Evolutionary conservation across 345 rosid species (phyloP), one percentile per base, ranked within the genome.

Genomic region (Murraya paniculata): DNA sequence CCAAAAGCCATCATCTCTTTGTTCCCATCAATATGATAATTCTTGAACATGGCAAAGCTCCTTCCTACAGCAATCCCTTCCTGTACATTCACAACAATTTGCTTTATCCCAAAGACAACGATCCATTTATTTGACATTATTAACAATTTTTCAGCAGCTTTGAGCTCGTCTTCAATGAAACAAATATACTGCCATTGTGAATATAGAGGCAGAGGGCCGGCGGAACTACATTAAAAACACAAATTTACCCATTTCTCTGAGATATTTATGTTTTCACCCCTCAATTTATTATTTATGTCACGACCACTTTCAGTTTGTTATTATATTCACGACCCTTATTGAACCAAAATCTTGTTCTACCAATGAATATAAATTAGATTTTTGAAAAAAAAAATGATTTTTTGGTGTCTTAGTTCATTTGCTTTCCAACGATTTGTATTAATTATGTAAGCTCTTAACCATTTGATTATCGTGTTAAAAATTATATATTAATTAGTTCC

Each of bases 41-140:
- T 89, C 89, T 93, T 94, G 84, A 88, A 89, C 98, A 93, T 86
- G 22, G 98, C 90, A 71, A 94, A 94, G 74, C 98, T 94, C 84
- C 98, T 89, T 19, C 98, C 98, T 4, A 94, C 98, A 5, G 98
- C 98, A 79, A 94, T 93, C 31, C 98, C 98, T 87, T 94, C 98
- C 98, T 93, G 91, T 30, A 45, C n/a, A 4, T 9, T 59, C 22
- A 7, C 19, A 13, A 71, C 21, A 14, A 19, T 21, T 11, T 33
- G 57, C 57, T 18, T 53, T 53, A 53, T 18, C 57, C 57, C 21
- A 19, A 5, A 53, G 21, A 16, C 22, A 53, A 53, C 18, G 57
- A 19, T 45, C 50, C 50, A 45, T 45, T 56, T 56, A 19, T 8
- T 56, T 19, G 4, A 22, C 24, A 56, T 19, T n/a, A 56, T 56